Conservation (phyloP, 768 basidiomycete species). For the Mycena capillaripes region DNA sequence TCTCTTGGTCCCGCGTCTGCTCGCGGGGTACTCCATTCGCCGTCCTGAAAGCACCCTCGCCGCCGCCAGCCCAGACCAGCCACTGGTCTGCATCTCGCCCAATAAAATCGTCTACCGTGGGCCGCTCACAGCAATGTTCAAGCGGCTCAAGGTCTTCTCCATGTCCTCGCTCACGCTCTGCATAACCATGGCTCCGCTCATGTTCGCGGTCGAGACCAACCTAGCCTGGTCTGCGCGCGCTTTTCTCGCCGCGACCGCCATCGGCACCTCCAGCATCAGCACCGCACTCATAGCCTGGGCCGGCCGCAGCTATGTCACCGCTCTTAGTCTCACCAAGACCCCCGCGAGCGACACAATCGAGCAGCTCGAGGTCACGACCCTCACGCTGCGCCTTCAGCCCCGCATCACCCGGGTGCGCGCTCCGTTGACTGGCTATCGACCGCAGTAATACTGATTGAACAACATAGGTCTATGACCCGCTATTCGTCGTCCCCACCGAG, state of each 20-base stretch:
- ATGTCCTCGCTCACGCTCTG: constrained; percentile 82
- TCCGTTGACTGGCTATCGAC: too few relatives aligned
- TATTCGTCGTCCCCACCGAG: constrained; percentile 74
- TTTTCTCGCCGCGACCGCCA: constrained; percentile 76
- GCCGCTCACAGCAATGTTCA: constrained; percentile 80
- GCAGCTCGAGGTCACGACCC: constrained; percentile 79
- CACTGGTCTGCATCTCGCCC: constrained; percentile 26
- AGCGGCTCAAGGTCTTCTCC: constrained; percentile 86
- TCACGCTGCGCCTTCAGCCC: constrained; percentile 69
- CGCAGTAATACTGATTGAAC: neutral
- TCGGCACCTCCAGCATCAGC: constrained; percentile 80
- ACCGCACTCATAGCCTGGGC: constrained; percentile 82
- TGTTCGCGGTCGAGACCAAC: constrained; percentile 85
- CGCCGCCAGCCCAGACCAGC: too few relatives aligned
- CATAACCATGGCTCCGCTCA: constrained; percentile 78
- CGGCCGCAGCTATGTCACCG: constrained; percentile 81
- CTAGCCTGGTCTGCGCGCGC: constrained; percentile 79
- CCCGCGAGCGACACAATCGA: constrained; percentile 60
- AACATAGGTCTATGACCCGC: constrained; percentile 74
- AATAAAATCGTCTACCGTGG: constrained; percentile 71
- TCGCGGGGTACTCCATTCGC: neutral
- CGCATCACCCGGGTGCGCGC: constrained; percentile 71
- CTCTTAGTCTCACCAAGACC: constrained; percentile 65
- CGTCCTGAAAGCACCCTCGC: constrained; percentile 25
- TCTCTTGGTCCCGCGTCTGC: constrained; percentile 3